Evolutionary conservation across 768 basidiomycete genomes (phyloP).

Genomic region (Trametes cingulata): DNA sequence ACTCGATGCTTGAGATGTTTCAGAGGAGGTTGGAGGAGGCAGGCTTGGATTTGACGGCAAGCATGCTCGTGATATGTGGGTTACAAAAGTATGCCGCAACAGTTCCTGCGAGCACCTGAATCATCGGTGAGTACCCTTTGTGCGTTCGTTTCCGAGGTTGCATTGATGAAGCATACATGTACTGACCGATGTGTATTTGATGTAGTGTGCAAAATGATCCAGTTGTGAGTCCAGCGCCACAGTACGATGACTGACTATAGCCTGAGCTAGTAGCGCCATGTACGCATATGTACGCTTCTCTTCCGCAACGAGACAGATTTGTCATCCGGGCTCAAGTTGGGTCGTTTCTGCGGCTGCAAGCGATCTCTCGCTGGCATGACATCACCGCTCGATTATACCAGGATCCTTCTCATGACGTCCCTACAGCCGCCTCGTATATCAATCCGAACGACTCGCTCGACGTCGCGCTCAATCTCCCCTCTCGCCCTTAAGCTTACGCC

Average conservation of each 20-base stretch:
- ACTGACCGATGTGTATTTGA: too few relatives aligned
- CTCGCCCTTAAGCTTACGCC: background rate
- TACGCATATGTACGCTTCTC: slow-evolving; percentile 1
- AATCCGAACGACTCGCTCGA: background rate
- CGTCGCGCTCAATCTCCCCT: background rate
- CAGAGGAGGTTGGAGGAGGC: background rate
- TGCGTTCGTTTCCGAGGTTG: too few relatives aligned
- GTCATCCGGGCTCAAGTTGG: background rate
- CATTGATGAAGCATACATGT: too few relatives aligned
- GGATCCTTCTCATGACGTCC: background rate
- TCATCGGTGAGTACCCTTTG: too few relatives aligned
- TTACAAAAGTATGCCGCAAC: too few relatives aligned
- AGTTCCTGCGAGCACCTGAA: too few relatives aligned
- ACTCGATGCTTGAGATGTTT: background rate
- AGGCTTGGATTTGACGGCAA: background rate
- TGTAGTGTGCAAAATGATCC: too few relatives aligned
- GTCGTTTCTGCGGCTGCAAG: background rate
- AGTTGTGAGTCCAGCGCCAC: too few relatives aligned
- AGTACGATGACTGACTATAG: too few relatives aligned
- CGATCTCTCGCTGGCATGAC: slow-evolving; percentile 4
- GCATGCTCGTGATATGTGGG: background rate
- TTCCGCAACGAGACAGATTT: background rate
- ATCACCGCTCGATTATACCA: background rate
- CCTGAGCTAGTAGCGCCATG: background rate
- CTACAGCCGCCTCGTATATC: background rate